Evolutionary conservation across 2,329 filamentous ascomycete genomes (phyloP).

Genomic region (Podosphaera fusca): DNA sequence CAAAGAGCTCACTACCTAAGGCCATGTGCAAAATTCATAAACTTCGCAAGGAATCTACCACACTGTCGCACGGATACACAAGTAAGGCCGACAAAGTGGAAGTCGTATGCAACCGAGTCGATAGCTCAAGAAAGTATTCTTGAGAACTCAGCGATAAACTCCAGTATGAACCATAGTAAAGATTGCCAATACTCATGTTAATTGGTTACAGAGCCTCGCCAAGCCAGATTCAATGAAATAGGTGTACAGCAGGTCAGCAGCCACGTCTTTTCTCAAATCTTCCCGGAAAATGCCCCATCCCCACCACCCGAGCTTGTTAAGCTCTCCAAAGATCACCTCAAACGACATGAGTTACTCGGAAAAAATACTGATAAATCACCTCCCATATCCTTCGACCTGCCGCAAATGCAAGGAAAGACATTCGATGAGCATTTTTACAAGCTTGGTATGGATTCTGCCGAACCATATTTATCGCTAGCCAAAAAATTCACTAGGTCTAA

Average conservation of each 20-base stretch:
- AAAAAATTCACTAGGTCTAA: slow-evolving; percentile 46
- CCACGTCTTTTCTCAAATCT: slow-evolving; percentile 65
- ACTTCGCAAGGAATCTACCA: slow-evolving; percentile 26
- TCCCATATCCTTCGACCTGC: slow-evolving; percentile 72
- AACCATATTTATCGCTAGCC: slow-evolving; percentile 57
- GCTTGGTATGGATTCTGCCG: slow-evolving; percentile 64
- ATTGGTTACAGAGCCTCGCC: slow-evolving; percentile 15
- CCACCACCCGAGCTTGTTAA: slow-evolving; percentile 51
- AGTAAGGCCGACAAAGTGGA: slow-evolving; percentile 19
- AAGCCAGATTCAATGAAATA: slow-evolving; percentile 69
- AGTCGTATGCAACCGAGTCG: slow-evolving; percentile 16
- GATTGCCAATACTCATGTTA: no score
- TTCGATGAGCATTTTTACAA: slow-evolving; percentile 89
- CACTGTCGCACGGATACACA: slow-evolving; percentile 13
- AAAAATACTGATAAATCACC: slow-evolving; percentile 61
- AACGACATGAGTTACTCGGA: slow-evolving; percentile 64
- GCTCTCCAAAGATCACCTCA: slow-evolving; percentile 61
- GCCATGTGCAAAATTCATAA: slow-evolving; percentile 23
- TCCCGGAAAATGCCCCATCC: slow-evolving; percentile 31
- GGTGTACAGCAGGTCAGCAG: slow-evolving; percentile 82
- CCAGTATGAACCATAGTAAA: slow-evolving; percentile 5
- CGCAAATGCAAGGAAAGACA: slow-evolving; percentile 51
- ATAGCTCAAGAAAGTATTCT: slow-evolving; percentile 1
- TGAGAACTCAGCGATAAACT: slow-evolving; percentile 3
- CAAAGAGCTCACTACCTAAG: slow-evolving; percentile 12